Conservation (phyloP, 2,329 filamentous ascomycete species). For the Clonostachys chloroleuca region DNA sequence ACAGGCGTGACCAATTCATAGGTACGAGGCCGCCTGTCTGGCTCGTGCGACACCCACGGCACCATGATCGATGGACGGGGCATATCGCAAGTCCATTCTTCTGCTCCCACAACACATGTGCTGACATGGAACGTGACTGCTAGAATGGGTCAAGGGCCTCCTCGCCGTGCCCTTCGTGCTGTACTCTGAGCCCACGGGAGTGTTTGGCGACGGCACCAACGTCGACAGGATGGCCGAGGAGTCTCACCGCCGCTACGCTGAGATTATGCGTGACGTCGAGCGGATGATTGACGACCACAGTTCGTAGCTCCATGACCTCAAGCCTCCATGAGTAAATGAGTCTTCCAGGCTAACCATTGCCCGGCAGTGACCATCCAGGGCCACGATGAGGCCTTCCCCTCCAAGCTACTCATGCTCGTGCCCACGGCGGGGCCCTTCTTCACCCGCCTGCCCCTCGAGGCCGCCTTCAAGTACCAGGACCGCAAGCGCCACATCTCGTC, state of each 20-base stretch:
- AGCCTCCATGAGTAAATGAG: not conserved
- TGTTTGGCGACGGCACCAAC: constrained; percentile 66
- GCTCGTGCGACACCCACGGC: not conserved
- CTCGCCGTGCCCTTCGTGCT: constrained; percentile 94
- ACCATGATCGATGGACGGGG: not conserved
- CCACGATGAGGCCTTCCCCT: constrained; percentile 61
- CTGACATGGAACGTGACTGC: not conserved
- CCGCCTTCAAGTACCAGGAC: constrained; percentile 91
- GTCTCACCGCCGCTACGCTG: constrained; percentile 83
- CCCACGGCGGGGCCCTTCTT: constrained; percentile 93
- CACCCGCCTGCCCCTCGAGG: constrained; percentile 79
- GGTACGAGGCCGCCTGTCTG: constrained; percentile 34
- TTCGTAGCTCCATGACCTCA: constrained; percentile 25
- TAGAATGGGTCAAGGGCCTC: constrained; percentile 95
- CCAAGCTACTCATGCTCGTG: constrained; percentile 88
- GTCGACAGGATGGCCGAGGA: constrained; percentile 71
- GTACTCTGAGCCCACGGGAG: constrained; percentile 88
- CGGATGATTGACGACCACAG: constrained; percentile 88
- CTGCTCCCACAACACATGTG: not conserved
- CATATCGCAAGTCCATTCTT: not conserved
- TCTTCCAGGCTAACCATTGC: not conserved
- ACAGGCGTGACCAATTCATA: constrained; percentile 86
- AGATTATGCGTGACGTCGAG: constrained; percentile 94
- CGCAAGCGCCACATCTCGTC: constrained; percentile 80
- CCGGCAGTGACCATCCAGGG: constrained; percentile 65